Percentiles rank a stretch among this genome's conserved stretches.
Conservation (phyloP, 768 basidiomycete genomes). For the Russula earlei region DNA sequence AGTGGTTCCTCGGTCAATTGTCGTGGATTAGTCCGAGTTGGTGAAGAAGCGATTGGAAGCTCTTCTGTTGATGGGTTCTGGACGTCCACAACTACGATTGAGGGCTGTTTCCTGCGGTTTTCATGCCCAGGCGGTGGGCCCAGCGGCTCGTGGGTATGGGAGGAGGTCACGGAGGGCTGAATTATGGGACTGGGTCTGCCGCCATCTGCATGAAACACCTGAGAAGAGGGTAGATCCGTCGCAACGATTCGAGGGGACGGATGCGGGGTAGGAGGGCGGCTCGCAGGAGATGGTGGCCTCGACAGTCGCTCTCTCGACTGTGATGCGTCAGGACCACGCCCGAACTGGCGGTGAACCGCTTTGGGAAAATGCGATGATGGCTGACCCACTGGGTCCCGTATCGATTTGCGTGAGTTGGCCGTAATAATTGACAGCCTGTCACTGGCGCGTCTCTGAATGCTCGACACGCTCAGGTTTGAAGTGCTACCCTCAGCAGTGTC, state of each 20-base stretch:
- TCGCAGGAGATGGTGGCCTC: not conserved
- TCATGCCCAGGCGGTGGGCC: not conserved
- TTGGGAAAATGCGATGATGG: not conserved
- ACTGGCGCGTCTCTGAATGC: constrained; percentile 6
- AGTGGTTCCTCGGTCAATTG: not conserved
- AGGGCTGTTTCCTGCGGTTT: not conserved
- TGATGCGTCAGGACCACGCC: not conserved
- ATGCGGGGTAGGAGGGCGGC: not conserved
- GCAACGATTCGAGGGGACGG: not conserved
- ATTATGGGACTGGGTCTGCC: no score
- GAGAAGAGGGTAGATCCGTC: not conserved
- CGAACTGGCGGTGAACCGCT: constrained; percentile 2
- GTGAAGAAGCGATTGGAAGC: not conserved
- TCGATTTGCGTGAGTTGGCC: not conserved
- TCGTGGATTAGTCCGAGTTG: not conserved
- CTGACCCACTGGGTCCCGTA: not conserved
- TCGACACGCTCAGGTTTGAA: not conserved
- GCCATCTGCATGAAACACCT: no score
- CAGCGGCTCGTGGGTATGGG: not conserved
- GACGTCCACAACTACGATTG: not conserved
- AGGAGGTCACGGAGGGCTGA: no score
- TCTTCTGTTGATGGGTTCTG: constrained; percentile 3
- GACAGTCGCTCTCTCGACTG: not conserved
- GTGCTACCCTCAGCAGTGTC: not conserved
- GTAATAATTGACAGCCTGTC: constrained; percentile 3